phyloP scores from a whole-genome alignment of 257 asterid genomes.

The Verbena officinalis region DNA sequence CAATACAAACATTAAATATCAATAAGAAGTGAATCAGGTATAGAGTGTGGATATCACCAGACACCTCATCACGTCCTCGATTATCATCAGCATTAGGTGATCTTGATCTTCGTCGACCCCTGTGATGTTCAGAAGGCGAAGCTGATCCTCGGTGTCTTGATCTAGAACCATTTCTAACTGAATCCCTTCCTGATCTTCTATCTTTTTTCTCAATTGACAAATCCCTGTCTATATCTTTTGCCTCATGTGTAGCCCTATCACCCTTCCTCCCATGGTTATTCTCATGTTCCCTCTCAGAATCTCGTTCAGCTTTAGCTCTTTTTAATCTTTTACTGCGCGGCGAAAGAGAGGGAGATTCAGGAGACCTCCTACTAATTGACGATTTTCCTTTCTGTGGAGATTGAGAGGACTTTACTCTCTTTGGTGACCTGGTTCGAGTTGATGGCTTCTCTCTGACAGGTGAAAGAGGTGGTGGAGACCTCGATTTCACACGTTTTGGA shows the following conservation, averaged over 20 bases:
- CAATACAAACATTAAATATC: slow-evolving; percentile 15
- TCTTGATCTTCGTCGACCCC: slow-evolving; percentile 68
- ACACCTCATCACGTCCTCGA: slow-evolving; percentile 82
- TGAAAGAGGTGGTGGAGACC: slow-evolving; percentile 51
- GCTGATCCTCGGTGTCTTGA: slow-evolving; percentile 50
- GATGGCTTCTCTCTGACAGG: slow-evolving; percentile 46
- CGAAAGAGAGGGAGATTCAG: slow-evolving; percentile 55
- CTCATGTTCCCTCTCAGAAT: slow-evolving; percentile 52
- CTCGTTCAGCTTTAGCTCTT: slow-evolving; percentile 62
- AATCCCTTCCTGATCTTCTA: slow-evolving; percentile 60
- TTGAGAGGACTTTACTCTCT: slow-evolving; percentile 32
- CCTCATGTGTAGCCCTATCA: slow-evolving; percentile 50
- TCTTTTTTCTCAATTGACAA: slow-evolving; percentile 49
- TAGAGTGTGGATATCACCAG: slow-evolving; percentile 71
- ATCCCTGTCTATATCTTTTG: slow-evolving; percentile 52
- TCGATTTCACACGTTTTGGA: slow-evolving; percentile 47
- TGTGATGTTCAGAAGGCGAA: slow-evolving; percentile 64
- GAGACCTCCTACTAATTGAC: slow-evolving; percentile 40
- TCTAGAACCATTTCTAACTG: slow-evolving; percentile 53
- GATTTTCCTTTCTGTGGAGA: slow-evolving; percentile 31
- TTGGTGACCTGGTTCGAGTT: slow-evolving; percentile 49
- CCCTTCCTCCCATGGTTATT: slow-evolving; percentile 48
- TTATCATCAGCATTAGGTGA: slow-evolving; percentile 62
- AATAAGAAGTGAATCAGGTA: slow-evolving; percentile 23
- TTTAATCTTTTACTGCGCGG: slow-evolving; percentile 75